Percentiles rank a stretch among this genome's conserved stretches.
Evolutionary conservation across 768 basidiomycete species (phyloP).

Genomic region (Tephrocybe sp.): DNA sequence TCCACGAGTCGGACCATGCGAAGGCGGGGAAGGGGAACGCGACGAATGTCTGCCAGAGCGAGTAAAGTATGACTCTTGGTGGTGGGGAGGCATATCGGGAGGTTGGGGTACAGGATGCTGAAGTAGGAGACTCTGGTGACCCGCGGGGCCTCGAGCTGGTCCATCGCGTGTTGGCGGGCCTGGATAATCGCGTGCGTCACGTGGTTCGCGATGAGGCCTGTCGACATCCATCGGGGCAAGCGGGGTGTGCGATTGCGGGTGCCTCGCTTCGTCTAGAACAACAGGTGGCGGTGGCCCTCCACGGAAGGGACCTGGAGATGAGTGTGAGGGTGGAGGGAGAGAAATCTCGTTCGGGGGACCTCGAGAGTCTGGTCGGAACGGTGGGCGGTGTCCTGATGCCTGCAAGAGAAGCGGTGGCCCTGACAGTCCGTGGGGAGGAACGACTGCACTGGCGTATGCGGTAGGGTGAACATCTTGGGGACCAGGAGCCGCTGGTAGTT

Average conservation of each 20-base stretch:
- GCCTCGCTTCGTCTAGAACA: constrained; percentile 72
- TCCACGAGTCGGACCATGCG: constrained; percentile 39
- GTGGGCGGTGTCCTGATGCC: constrained; percentile 44
- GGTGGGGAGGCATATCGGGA: constrained; percentile 25
- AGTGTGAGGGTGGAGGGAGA: constrained; percentile 62
- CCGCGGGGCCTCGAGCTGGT: constrained; percentile 47
- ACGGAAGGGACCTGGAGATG: constrained; percentile 72
- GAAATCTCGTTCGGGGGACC: constrained; percentile 56
- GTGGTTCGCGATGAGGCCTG: constrained; percentile 38
- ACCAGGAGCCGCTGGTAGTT: constrained; percentile 82
- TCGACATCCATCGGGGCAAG: constrained; percentile 82
- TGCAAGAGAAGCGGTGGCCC: constrained; percentile 69
- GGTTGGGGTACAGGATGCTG: constrained; percentile 68
- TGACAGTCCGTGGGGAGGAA: constrained; percentile 64
- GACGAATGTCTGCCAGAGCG: constrained; percentile 53
- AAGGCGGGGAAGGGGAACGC: constrained; percentile 58
- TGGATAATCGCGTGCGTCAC: constrained; percentile 48
- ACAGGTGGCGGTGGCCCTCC: constrained; percentile 84
- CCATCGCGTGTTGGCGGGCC: constrained; percentile 40
- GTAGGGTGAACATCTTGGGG: constrained; percentile 97
- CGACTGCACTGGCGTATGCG: constrained; percentile 79
- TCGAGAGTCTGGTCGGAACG: constrained; percentile 67
- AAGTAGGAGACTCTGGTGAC: constrained; percentile 54
- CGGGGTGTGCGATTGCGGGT: constrained; percentile 61
- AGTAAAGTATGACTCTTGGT: constrained; percentile 55